phyloP scores from a whole-genome alignment of 345 rosid genomes.

The Citropsis articulata region DNA sequence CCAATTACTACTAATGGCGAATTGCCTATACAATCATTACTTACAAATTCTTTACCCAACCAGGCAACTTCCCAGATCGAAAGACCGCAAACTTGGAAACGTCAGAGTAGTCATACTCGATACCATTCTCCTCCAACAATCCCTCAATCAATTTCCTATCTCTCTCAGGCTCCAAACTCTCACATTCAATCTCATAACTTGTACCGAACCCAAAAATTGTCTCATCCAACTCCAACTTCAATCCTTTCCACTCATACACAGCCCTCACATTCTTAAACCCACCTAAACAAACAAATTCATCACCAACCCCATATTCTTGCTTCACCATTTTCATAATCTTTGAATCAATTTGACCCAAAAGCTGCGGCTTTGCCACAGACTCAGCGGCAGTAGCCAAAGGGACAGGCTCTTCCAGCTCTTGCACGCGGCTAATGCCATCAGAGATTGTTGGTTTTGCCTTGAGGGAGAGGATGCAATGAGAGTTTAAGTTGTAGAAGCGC shows the following conservation, averaged over 20 bases:
- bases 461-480: conserved; percentile 52
- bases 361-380: conserved; percentile 31
- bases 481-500: conserved; percentile 47
- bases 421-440: conserved; percentile 53
- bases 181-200: conserved; percentile 69
- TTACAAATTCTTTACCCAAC: conserved; percentile 8
- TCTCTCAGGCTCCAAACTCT: conserved; percentile 54
- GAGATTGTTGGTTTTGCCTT: conserved; percentile 50
- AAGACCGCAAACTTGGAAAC: conserved; percentile 60
- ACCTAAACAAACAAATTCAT: conserved; percentile 46
- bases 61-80: conserved; percentile 46
- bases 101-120: conserved; percentile 43
- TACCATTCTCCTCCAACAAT: conserved; percentile 47
- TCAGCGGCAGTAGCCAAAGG: conserved; percentile 17
- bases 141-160: conserved; percentile 44
- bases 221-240: conserved; percentile 67
- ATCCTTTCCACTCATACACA: conserved; percentile 58
- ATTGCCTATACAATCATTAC: neutral
- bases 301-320: conserved; percentile 37
- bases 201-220: conserved; percentile 50
- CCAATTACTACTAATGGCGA: neutral
- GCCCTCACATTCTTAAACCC: conserved; percentile 63
- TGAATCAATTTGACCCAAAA: conserved; percentile 22
- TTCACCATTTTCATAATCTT: conserved; percentile 40
- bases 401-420: conserved; percentile 58